Evolutionary conservation across 1,139 yeast species (phyloP), one percentile per base, ranked within the genome.

Genomic region (Eremothecium sinecaudum): DNA sequence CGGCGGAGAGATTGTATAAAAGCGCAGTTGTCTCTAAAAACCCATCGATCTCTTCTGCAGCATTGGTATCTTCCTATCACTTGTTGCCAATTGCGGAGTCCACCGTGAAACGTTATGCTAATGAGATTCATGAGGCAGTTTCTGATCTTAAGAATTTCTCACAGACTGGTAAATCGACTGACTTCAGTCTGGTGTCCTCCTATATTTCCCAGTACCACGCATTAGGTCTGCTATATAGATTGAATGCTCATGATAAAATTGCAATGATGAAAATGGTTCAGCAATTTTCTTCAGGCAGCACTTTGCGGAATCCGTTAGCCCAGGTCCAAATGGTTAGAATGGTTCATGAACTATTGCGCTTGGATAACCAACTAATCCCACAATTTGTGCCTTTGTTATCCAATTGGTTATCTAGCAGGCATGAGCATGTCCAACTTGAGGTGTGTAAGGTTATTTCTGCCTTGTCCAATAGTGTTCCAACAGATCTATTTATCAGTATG

Each of bases 171-270:
- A 34, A 44, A 21, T 53, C 50, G 13, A 51, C 53, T 3, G 60
- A 54, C 25, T 57, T 46, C 35, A 65, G 57, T 64, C 80, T 84
- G 33, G 64, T 73, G 11, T 75, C 84, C 28, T 75, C 94, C 11
- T 77, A 73, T 60, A 80, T 83, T 71, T 73, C 93, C 44, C 98
- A 90, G 64, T 90, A 87, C 63, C 98, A 90, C 60, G 97, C 98
- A 4, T 67, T 90, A 50, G 96, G 96, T 16, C 69, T 90, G 51
- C 66, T 92, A 50, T 87, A 86, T 58, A 83, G 81, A 49, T 71
- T 92, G 59, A 76, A 94, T 57, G 77, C 79, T 51, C 94, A 82
- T 56, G 98, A 90, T 59, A 79, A 81, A 51, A 86, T 90, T 92
- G 94, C 96, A 2, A 67, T 90, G 53, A 74, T 84, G 71, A 90